Percentiles rank a stretch among this genome's conserved stretches.
These are phyloP conservation scores for Colletotrichum acutatum DNA, from an alignment of 2,329 filamentous ascomycete genomes.

Conservation along the genomic window DNA sequence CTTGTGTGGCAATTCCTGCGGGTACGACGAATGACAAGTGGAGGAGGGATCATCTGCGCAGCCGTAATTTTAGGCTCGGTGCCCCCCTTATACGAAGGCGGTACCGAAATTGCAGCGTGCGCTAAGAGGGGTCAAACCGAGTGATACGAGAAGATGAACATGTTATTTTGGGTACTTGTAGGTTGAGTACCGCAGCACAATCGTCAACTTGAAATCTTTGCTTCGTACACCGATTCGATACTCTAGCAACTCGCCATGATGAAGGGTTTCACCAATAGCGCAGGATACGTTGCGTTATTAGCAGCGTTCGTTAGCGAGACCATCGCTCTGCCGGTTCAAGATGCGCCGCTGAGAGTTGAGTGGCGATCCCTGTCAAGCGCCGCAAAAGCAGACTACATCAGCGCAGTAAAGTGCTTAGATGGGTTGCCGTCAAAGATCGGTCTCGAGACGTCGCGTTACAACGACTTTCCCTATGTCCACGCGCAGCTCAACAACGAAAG, in stretches of 20 bases:
- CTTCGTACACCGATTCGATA: not conserved
- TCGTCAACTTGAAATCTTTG: not conserved
- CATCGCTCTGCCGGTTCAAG: not conserved
- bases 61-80: not conserved
- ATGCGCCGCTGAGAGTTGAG: slow-evolving; percentile 8
- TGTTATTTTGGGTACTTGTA: not conserved
- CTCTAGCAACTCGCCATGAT: not conserved
- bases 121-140: not conserved
- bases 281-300: not conserved
- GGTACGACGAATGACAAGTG: too few relatives aligned
- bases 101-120: not conserved
- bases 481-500: slow-evolving; percentile 30
- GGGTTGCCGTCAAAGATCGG: slow-evolving; percentile 41
- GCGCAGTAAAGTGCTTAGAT: slow-evolving; percentile 43
- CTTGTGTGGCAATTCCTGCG: too few relatives aligned
- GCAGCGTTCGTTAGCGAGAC: not conserved
- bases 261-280: not conserved
- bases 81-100: not conserved
- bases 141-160: not conserved
- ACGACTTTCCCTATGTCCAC: slow-evolving; percentile 47
- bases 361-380: slow-evolving; percentile 6
- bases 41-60: not conserved
- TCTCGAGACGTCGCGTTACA: slow-evolving; percentile 41
- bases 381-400: slow-evolving; percentile 13
- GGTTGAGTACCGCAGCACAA: not conserved